Conservation (phyloP, 2,329 filamentous ascomycete species). For the Paraphaeosphaeria minitans region DNA sequence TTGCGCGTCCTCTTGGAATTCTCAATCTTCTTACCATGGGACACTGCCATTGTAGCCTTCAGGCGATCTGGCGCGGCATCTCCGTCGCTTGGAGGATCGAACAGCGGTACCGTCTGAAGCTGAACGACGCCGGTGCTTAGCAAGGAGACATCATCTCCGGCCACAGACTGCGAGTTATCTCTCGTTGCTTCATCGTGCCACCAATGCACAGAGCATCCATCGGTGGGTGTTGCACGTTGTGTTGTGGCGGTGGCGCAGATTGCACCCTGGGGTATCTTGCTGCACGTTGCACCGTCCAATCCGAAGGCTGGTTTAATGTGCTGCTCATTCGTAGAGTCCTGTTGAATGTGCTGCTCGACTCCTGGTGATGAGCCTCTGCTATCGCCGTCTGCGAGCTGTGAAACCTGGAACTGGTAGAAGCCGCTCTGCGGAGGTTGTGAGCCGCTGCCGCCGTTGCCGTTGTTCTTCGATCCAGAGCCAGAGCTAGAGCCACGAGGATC, state of each 20-base stretch:
- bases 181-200: constrained; percentile 26
- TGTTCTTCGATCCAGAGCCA: constrained; percentile 20
- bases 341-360: constrained; percentile 12
- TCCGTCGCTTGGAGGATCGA: constrained; percentile 6
- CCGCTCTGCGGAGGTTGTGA: constrained; percentile 21
- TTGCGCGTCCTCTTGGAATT: not conserved
- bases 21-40: not conserved
- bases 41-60: not conserved
- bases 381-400: constrained; percentile 24
- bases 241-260: not conserved
- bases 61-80: constrained; percentile 1
- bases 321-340: constrained; percentile 4
- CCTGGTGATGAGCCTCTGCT: constrained; percentile 11
- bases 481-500: constrained; percentile 22
- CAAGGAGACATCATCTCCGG: constrained; percentile 41
- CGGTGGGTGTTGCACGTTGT: not conserved
- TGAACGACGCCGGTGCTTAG: constrained; percentile 11
- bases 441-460: constrained; percentile 24
- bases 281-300: not conserved
- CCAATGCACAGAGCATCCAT: constrained; percentile 14
- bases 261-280: not conserved
- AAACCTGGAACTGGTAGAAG: constrained; percentile 43
- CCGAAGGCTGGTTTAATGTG: constrained; percentile 11
- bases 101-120: constrained; percentile 1
- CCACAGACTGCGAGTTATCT: constrained; percentile 33